Evolutionary conservation across 805 yeast species (phyloP), one percentile per base, ranked within the genome.

Genomic region (Candida maris): DNA sequence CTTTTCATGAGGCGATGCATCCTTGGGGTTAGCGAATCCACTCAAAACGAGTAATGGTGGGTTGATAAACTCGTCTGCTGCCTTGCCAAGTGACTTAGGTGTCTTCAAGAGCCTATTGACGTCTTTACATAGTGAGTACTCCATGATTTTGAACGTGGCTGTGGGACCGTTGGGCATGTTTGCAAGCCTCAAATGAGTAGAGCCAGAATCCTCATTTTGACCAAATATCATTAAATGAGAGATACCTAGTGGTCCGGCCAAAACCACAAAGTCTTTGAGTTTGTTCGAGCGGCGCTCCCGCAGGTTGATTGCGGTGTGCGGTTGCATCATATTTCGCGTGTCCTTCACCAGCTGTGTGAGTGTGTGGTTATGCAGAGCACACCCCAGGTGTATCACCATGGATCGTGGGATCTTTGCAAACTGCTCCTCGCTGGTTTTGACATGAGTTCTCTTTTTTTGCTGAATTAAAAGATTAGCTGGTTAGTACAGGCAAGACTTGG

Each of bases 161-260:
- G 96, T 88, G 19, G 99, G 99, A 5, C 99, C 99, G 42, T 88
- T 73, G 22, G 97, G 96, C 69, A 89, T 77, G 54, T 85, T 77
- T 1, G 91, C 88, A 30, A 93, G 62, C 53, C 97, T 76, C 45
- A 93, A 67, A 34, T 91, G 82, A 4, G 93, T 81, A 38, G 79
- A 80, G 6, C 96, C 97, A 1, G 82, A 66, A 27, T 71, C 72
- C 49, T 79, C 82, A 25, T 85, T 75, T 57, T 88, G 96, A 44
- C 87, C 81, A 67, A 93, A 89, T 15, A 91, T 68, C 64, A 93
- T 77, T 54, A 93, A 63, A 62, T 91, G 96, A 5, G 91, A 73
- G 16, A 93, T 96, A 19, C 95, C 95, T 29, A 93, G 68, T 10
- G 97, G 97, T 5, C 97, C 97, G 25, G 96, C 85, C 96, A 93